Percentiles rank a stretch among this genome's conserved stretches.
Evolutionary conservation across 2,329 filamentous ascomycete species (phyloP).

Genomic region (Ascochyta pisi): DNA sequence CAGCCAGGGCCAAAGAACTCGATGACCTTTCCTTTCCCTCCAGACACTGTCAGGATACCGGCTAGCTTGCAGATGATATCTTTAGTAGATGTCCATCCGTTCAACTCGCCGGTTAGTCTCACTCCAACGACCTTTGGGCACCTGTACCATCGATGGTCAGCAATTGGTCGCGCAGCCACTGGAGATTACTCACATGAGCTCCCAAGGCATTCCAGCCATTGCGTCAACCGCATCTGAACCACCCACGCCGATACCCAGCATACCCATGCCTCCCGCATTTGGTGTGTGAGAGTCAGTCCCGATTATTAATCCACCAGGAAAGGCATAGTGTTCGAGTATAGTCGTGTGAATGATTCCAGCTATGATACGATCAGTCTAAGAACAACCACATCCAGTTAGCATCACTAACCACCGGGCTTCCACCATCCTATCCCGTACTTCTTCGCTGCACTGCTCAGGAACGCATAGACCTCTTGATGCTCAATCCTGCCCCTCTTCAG

Average conservation of each 20-base stretch:
- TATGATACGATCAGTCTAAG: neutral
- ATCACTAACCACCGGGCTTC: constrained; percentile 20
- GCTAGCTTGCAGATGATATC: constrained; percentile 51
- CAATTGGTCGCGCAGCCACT: neutral
- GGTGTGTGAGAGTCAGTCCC: constrained; percentile 51
- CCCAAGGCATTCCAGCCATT: constrained; percentile 46
- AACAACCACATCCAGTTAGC: too few relatives aligned
- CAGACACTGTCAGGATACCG: constrained; percentile 44
- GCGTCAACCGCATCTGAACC: constrained; percentile 39
- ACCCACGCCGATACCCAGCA: constrained; percentile 46
- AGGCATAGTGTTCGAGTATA: constrained; percentile 52
- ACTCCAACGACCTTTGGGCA: constrained; percentile 45
- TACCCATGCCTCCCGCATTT: constrained; percentile 48
- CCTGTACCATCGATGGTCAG: neutral
- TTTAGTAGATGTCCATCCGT: constrained; percentile 44
- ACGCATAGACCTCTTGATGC: constrained; percentile 51
- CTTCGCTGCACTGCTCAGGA: constrained; percentile 47
- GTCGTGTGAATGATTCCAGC: constrained; percentile 47
- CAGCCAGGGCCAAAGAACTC: constrained; percentile 49
- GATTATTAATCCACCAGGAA: constrained; percentile 47
- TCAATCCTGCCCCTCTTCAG: constrained; percentile 34
- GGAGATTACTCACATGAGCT: constrained; percentile 29
- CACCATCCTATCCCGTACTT: constrained; percentile 50
- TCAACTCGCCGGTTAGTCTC: constrained; percentile 37
- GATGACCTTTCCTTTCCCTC: constrained; percentile 47